Conservation (phyloP, 169 alveolate genomes). For the Eimeria sp. region DNA sequence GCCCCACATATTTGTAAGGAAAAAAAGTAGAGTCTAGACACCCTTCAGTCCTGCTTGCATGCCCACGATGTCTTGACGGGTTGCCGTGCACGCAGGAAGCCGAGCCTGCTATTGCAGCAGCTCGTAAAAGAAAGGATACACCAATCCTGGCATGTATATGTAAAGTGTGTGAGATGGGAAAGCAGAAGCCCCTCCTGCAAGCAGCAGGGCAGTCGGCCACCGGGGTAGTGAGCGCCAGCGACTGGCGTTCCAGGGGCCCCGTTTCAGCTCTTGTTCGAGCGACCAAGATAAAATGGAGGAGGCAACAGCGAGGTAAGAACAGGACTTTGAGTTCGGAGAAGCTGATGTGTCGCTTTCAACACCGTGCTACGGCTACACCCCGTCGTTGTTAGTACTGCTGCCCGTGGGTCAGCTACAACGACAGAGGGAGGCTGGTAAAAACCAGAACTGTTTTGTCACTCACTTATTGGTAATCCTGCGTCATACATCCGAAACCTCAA, state of each 20-base stretch:
- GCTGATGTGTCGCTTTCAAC: neutral
- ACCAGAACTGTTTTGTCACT: constrained; percentile 37
- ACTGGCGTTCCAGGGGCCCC: constrained; percentile 4
- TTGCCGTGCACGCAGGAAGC: neutral
- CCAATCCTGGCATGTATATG: constrained; percentile 21
- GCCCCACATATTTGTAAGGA: constrained; percentile 93
- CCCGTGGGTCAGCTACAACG: neutral
- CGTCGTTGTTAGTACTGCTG: neutral
- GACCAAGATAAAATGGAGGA: neutral
- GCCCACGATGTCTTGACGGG: constrained; percentile 34
- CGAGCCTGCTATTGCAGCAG: constrained; percentile 37
- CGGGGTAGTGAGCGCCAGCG: constrained; percentile 18
- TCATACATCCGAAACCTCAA: constrained; percentile 16
- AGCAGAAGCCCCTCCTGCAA: constrained; percentile 48
- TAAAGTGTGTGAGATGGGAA: constrained; percentile 14
- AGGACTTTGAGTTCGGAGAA: neutral
- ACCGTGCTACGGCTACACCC: constrained; percentile 6
- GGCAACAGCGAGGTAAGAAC: neutral
- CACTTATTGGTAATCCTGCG: neutral
- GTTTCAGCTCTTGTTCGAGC: neutral
- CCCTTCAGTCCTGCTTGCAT: constrained; percentile 22
- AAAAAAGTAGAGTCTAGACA: constrained; percentile 33
- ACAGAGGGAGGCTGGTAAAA: constrained; percentile 7
- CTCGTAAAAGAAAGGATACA: neutral
- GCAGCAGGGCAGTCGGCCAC: constrained; percentile 45